Evolutionary conservation across 805 yeast genomes (phyloP), one percentile per base, ranked within the genome.

Genomic region (Nakazawaea anatomiae): DNA sequence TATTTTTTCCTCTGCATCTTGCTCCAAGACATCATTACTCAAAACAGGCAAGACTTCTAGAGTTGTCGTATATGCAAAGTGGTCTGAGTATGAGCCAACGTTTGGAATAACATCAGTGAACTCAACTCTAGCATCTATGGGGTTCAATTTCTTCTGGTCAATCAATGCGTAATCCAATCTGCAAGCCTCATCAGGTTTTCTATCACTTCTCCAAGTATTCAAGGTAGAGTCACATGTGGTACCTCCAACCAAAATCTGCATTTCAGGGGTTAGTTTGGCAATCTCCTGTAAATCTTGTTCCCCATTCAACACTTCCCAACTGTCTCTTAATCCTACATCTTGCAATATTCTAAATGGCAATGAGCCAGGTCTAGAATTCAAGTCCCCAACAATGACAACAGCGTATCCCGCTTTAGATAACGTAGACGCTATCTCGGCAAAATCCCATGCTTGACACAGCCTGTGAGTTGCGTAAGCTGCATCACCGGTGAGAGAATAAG

Each of bases 361-460:
- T 2, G 95, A 84, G 0, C 87, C 94, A 0, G 98, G 97, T 55
- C 83, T 76, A 4, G 94, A 87, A 64, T 94, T 94, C 61, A 94
- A 75, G 67, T 94, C 99, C 2, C 99, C 99, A 34, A 91, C 97
- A 48, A 90, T 82, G 32, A 94, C 77, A 0, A 88, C 92, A 1
- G 91, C 85, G 64, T 89, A 86, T 0, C 97, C 96, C 0, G 92
- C 85, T 50, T 72, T 73, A 43, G 74, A 73, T 44, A 91, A 76
- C 38, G 82, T 66, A 14, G 74, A 74, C 1, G 87, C 82, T 36
- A 90, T 53, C 47, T 80, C 77, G 35, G 94, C 77, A 64, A 94
- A 79, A 64, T 91, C 97, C 98, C 98, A 94, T 0, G 98, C 97
- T 67, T 94, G 99, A 52, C 94, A 80, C 0, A 97, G 83, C 46